Base-by-base conservation (phyloP, 495 filamentous ascomycete species). In the Aspergillus leporis region DNA sequence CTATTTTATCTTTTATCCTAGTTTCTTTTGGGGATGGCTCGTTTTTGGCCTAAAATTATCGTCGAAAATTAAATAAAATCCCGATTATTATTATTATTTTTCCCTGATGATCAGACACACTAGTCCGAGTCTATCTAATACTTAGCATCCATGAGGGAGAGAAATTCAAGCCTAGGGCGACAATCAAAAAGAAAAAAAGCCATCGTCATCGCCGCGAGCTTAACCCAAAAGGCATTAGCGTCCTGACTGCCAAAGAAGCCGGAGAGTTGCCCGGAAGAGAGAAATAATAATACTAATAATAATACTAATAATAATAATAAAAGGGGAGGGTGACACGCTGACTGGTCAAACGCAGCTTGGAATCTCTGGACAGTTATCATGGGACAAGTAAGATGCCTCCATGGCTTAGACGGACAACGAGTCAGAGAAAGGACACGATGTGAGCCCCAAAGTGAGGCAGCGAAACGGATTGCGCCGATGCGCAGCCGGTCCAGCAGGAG, bases 381-480 rank as follows among this genome's bases (percentile, higher is more conserved):
- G 40, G 41, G 56, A 53, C 18, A 53, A 38, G 49, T 46, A 53
- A 52, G 25, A 59, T 52, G 49, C 31, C 43, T 22, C 21, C 30
- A 51, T 47, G 54, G 43, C 25, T 30, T 47, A 49, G 43, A 49
- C 16, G 36, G 16, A 41, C 19, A 51, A 47, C 43, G 43, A 47
- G 43, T 47, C 43, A 47, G 19, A 23, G 43, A 31, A 55, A n/a
- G 53, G 52, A 54, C 46, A 59, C 43, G 38, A 23, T 47, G 52
- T 55, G 53, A 40, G 34, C 58, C 59, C 61, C 53, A 66, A 76
- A 79, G 73, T 78, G 76, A 78, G 75, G 76, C 76, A 71, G 70
- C 76, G 72, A 79, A 74, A 73, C 76, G 76, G 76, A 78, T 74
- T 61, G 55, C 61, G 55, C 60, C 60, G 63, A 69, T 51, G 13